Percentiles rank a stretch among this genome's conserved stretches.
Conservation (phyloP, 202 grass and related monocot genomes). For the Digitaria exilis region DNA sequence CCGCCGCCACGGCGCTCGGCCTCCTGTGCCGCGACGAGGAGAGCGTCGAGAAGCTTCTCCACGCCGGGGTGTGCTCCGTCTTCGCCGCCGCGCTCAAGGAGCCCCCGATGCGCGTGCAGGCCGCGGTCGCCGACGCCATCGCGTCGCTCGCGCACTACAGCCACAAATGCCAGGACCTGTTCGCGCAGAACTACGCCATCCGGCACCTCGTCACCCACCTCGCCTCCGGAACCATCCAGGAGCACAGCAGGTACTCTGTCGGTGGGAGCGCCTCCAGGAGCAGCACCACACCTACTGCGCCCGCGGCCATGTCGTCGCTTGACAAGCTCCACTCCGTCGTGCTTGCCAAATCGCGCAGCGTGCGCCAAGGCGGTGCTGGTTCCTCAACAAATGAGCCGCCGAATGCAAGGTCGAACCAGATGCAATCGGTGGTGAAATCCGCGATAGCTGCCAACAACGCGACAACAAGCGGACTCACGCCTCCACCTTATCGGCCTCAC, state of each 20-base stretch:
- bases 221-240: conserved; percentile 70
- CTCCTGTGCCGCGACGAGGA: conserved; percentile 60
- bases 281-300: neutral
- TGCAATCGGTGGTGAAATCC: conserved; percentile 65
- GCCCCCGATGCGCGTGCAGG: conserved; percentile 73
- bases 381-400: conserved; percentile 9
- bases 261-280: neutral
- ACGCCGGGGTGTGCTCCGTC: conserved; percentile 61
- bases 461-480: conserved; percentile 18
- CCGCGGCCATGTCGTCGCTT: conserved; percentile 34
- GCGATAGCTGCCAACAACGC: conserved; percentile 50
- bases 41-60: conserved; percentile 48
- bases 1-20: conserved; percentile 65
- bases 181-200: conserved; percentile 62
- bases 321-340: conserved; percentile 71
- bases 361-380: conserved; percentile 21
- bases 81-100: conserved; percentile 68
- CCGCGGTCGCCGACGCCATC: conserved; percentile 62
- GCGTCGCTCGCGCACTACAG: conserved; percentile 56
- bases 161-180: conserved; percentile 58
- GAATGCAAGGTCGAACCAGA: conserved; percentile 44
- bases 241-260: conserved; percentile 74
- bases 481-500: neutral
- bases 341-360: conserved; percentile 63
- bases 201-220: conserved; percentile 71